Evolutionary conservation across 768 basidiomycete species (phyloP), one percentile per base, ranked within the genome.

Genomic region (Mycena rosella): DNA sequence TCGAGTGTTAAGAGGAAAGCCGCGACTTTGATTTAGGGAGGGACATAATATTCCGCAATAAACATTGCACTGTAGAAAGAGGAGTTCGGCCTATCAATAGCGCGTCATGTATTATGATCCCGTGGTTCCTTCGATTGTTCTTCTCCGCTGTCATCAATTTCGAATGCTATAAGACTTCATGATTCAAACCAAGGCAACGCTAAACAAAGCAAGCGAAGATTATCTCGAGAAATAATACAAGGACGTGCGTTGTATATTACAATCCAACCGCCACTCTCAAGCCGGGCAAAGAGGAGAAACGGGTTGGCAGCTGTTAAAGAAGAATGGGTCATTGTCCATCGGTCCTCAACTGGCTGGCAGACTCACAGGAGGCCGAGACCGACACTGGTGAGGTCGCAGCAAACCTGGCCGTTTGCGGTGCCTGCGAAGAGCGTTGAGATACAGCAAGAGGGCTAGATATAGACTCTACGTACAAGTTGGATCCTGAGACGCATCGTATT

Each of bases 391-490:
- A 53, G 52, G 52, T 53, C 52, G 52, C 52, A 53, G 52, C 52
- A 53, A 34, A 53, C 32, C 32, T 53, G 20, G 52, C 20, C 52
- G 32, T n/a, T n/a, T n/a, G 52, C 38, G 38, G 38, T 53, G 52
- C 52, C 52, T 53, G 52, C 52, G 52, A 53, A 53, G 52, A 53
- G 34, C 52, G n/a, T 53, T 53, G 52, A 51, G 49, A 53, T 53
- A 53, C 52, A 53, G 32, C 32, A 53, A 53, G 52, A 53, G 30
- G 8, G 52, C 52, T 53, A 53, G 52, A 53, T 36, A 36, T 53
- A 53, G 52, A 53, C 52, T 53, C 52, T 53, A 53, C 32, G 52
- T 53, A 53, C 52, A 53, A 53, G 52, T 53, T 53, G 52, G 52
- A 53, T 53, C 52, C 52, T 53, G 32, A 53, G 52, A 53, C 52